Conservation (phyloP, 2,329 filamentous ascomycete species). For the Fusarium burgessii region DNA sequence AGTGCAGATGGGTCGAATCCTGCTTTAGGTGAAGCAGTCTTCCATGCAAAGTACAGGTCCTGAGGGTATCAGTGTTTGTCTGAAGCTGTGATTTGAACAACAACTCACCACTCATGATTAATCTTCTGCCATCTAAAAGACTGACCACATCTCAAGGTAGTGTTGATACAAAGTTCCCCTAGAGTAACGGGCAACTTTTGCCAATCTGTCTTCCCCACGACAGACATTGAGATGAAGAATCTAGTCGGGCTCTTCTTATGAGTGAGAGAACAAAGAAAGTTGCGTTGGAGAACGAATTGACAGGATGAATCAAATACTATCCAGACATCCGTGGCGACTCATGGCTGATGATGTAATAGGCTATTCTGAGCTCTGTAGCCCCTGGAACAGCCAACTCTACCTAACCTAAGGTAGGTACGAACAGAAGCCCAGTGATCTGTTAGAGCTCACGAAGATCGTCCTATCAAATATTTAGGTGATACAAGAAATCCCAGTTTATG, state of each 20-base stretch:
- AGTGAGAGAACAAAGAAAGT: neutral
- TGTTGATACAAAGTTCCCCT: slow-evolving; percentile 92
- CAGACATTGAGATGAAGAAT: slow-evolving; percentile 48
- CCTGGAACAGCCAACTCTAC: neutral
- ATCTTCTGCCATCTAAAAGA: slow-evolving; percentile 96
- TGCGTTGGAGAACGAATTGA: neutral
- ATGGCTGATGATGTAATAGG: slow-evolving; percentile 25
- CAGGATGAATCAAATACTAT: slow-evolving; percentile 1
- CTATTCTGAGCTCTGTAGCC: neutral
- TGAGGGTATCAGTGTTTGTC: slow-evolving; percentile 48
- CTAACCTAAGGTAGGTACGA: neutral
- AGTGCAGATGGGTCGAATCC: slow-evolving; percentile 82
- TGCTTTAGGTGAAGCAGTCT: slow-evolving; percentile 88
- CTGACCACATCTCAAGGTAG: slow-evolving; percentile 92
- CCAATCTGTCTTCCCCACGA: slow-evolving; percentile 78
- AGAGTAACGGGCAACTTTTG: slow-evolving; percentile 85
- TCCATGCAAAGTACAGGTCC: slow-evolving; percentile 86
- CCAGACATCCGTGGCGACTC: slow-evolving; percentile 13
- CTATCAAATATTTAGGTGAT: neutral
- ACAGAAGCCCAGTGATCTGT: neutral
- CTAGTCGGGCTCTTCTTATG: too few species aligned
- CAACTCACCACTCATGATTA: slow-evolving; percentile 80
- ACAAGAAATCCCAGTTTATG: neutral
- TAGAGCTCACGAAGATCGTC: neutral
- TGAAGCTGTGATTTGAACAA: neutral